Base-by-base conservation (phyloP, 106 monocot species). In the Acanthochlamys bracteata region DNA sequence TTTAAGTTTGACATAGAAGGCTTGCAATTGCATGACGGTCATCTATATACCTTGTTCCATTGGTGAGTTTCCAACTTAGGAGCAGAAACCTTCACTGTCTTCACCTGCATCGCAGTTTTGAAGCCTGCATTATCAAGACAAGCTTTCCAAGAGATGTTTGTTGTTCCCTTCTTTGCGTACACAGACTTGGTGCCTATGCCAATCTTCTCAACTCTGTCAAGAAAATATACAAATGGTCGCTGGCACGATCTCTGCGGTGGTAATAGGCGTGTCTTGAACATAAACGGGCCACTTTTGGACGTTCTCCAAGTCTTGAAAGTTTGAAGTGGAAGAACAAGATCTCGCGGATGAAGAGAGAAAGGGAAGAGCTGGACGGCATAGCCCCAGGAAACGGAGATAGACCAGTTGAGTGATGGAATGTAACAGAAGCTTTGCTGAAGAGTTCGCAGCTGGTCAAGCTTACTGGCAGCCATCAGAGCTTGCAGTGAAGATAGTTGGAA, bases 371-470 rank as follows among this genome's bases (percentile, higher is more conserved):
- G 86, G 16, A 65, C 89, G 0, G 83, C 78, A 74, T 89, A 94
- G 4, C 89, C 93, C 89, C 93, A 94, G 2, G 93, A 79, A 15
- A 89, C 81, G 17, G 89, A 89, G 39, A 89, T 69, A 10, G 93
- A 89, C 86, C 89, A 84, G 46, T 69, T 74, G 66, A 41, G 70
- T 0, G 57, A n/a, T 0, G 26, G 23, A 20, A 83, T 74, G 75
- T 89, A 94, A 75, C 93, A 89, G 65, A 89, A 68, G 40, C 66
- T 69, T 61, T 94, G 93, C 74, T 86, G 86, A 11, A 94, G 67
- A 3, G 41, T 70, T 4, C 93, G 63, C 4, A 79, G 74, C 26
- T 78, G 83, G 76, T 94, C 93, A 58, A 51, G 11, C 7, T 62
- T 47, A 24, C 74, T 72, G 3, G 81, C 93, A 0, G 10, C 33